A percentile compares a stretch with the other conserved stretches of the same genome.
Evolutionary conservation across 192 early-diverging fungal genomes (phyloP).

Genomic region (Coemansia sp.): DNA sequence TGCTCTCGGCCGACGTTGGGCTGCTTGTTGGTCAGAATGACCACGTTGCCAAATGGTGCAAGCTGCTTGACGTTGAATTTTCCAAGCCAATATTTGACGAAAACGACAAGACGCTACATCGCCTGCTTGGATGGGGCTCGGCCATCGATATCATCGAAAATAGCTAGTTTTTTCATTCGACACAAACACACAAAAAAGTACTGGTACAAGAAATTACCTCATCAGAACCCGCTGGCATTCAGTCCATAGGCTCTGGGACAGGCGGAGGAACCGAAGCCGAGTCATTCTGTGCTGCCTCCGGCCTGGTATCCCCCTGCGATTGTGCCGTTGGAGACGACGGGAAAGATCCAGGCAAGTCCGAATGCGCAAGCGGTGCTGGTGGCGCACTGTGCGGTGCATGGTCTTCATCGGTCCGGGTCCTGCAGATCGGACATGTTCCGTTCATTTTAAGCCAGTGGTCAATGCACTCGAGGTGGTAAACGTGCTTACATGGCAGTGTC

Average conservation of each 20-base stretch:
- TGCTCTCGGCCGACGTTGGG: conserved; percentile 39
- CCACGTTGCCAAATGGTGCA: conserved; percentile 33
- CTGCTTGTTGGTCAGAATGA: conserved; percentile 32
- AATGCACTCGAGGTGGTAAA: conserved; percentile 87
- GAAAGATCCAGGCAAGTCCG: conserved; percentile 47
- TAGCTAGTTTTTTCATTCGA: background rate
- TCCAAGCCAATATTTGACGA: conserved; percentile 3
- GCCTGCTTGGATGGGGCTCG: conserved; percentile 11
- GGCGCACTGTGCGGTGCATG: background rate
- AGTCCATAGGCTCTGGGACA: conserved; percentile 36
- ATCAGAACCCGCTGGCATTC: background rate
- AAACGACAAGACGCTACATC: background rate
- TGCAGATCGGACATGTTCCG: conserved; percentile 89
- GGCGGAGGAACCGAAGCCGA: conserved; percentile 6
- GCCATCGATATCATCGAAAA: conserved; percentile 2
- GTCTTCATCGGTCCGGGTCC: conserved; percentile 47
- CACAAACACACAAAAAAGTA: conserved; percentile 2
- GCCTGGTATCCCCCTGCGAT: conserved; percentile 1
- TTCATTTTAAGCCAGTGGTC: conserved; percentile 91
- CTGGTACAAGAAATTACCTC: conserved; percentile 1
- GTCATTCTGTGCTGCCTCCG: background rate
- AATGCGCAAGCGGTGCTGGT: conserved; percentile 22
- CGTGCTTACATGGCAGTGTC: conserved; percentile 79
- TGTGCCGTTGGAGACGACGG: conserved; percentile 18
- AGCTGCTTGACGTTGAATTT: conserved; percentile 21